These are phyloP conservation scores for Aphanomyces euteiches DNA, from an alignment of 352 stramenopile species.

Conservation along the genomic window DNA sequence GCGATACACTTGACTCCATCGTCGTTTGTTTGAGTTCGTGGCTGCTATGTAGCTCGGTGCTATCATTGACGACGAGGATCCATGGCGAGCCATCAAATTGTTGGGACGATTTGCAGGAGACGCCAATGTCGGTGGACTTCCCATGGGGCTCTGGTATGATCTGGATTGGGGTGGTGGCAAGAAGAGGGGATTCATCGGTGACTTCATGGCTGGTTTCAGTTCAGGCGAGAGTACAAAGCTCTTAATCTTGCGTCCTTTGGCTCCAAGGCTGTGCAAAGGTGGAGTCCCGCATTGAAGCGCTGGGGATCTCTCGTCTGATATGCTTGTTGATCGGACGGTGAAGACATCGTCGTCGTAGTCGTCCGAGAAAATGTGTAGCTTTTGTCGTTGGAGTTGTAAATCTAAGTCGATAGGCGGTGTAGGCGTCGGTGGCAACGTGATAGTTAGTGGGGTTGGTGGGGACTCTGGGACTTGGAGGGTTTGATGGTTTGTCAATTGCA, in stretches of 20 bases:
- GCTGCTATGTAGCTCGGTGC: neutral
- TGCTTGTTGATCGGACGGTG: neutral
- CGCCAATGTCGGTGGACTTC: neutral
- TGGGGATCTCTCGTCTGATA: conserved; percentile 16
- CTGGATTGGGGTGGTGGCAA: neutral
- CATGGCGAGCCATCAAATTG: neutral
- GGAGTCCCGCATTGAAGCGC: conserved; percentile 14
- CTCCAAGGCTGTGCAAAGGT: conserved; percentile 3
- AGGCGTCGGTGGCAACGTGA: neutral
- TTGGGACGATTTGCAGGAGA: neutral
- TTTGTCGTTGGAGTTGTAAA: conserved; percentile 1
- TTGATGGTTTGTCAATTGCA: neutral
- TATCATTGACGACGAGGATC: conserved; percentile 6
- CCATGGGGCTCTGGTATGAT: neutral
- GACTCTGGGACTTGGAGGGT: neutral
- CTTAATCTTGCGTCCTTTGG: neutral
- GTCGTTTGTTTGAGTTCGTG: conserved; percentile 50
- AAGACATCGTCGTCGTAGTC: conserved; percentile 30
- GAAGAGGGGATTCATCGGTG: conserved; percentile 3
- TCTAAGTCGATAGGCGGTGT: neutral
- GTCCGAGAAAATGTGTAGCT: conserved; percentile 7
- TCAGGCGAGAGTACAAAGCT: conserved; percentile 27
- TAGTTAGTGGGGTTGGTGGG: neutral
- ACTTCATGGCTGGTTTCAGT: conserved; percentile 19
- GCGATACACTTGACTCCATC: conserved; percentile 89